Percentiles rank a stretch among this genome's conserved stretches.
Evolutionary conservation across 306 rosid species (phyloP).

Genomic region (Fragaria vesca): DNA sequence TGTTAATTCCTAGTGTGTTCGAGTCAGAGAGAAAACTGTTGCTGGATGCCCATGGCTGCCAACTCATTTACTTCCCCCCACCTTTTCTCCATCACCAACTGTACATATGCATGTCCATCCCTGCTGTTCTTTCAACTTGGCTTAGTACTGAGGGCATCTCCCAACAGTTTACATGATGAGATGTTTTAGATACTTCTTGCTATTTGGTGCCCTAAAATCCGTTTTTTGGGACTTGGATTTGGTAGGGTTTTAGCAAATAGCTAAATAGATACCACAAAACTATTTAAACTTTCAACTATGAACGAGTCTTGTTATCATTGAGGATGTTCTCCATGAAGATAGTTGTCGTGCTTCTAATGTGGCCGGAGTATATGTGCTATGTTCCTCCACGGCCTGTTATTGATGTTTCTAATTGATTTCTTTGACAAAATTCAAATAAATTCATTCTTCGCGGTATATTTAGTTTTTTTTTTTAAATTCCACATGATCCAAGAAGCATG

Average conservation of each 20-base stretch:
- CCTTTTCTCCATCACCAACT: not conserved
- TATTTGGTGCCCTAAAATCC: not conserved
- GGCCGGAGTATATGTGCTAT: too few relatives aligned
- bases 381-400: too few relatives aligned
- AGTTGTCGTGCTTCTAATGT: too few relatives aligned
- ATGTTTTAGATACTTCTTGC: not conserved
- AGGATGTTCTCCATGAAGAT: too few relatives aligned
- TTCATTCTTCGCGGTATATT: not conserved
- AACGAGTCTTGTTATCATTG: too few relatives aligned
- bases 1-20: not conserved
- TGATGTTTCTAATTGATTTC: not conserved
- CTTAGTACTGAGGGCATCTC: not conserved
- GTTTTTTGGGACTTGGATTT: not conserved
- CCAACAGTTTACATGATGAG: not conserved
- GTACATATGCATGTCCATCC: not conserved
- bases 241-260: not conserved
- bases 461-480: not conserved
- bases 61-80: constrained; percentile 17
- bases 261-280: not conserved
- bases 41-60: constrained; percentile 25
- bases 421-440: not conserved
- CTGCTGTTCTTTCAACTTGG: not conserved
- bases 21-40: constrained; percentile 22
- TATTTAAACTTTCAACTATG: not conserved
- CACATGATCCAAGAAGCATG: not conserved